A percentile compares a stretch with the other conserved stretches of the same genome.
Evolutionary conservation across 2,329 filamentous ascomycete genomes (phyloP).

Genomic region (Torrubiellomyces zombiae): DNA sequence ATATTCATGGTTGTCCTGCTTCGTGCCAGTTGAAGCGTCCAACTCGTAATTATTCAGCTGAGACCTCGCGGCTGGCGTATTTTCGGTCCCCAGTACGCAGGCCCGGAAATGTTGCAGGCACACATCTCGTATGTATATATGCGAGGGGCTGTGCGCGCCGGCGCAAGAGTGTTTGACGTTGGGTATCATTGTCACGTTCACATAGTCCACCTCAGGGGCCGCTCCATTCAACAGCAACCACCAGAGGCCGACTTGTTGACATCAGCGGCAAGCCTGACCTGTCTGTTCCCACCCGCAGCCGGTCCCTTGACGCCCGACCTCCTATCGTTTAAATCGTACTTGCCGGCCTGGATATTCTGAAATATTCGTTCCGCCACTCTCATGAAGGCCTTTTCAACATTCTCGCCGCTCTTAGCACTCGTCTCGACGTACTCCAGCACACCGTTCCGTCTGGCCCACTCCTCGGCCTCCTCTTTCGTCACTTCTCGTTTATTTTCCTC

Average conservation of each 20-base stretch:
- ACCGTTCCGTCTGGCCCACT: constrained; percentile 74
- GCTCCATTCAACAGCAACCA: constrained; percentile 37
- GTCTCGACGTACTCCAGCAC: constrained; percentile 93
- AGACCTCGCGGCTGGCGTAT: too few relatives aligned
- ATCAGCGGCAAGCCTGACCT: constrained; percentile 27
- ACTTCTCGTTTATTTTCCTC: constrained; percentile 58
- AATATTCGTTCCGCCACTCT: constrained; percentile 92
- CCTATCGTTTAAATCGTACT: constrained; percentile 86
- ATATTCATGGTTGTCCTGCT: too few relatives aligned
- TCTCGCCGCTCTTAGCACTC: constrained; percentile 85
- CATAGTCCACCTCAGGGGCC: too few relatives aligned
- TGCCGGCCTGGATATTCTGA: constrained; percentile 87
- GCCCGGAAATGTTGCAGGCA: too few relatives aligned
- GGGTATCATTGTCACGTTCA: constrained; percentile 16
- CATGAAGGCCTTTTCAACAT: constrained; percentile 84
- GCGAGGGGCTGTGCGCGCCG: too few relatives aligned
- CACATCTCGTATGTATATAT: too few relatives aligned
- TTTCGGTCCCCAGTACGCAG: too few relatives aligned
- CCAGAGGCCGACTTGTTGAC: constrained; percentile 21
- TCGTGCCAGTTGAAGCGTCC: too few relatives aligned
- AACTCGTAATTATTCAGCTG: too few relatives aligned
- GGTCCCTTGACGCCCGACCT: constrained; percentile 78
- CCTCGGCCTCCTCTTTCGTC: constrained; percentile 65
- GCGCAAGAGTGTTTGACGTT: too few relatives aligned
- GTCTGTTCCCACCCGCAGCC: constrained; percentile 27